A percentile compares a stretch with the other conserved stretches of the same genome.
These are phyloP conservation scores for Pogostemon cablin DNA, from an alignment of 257 asterid species.

Conservation along the genomic window DNA sequence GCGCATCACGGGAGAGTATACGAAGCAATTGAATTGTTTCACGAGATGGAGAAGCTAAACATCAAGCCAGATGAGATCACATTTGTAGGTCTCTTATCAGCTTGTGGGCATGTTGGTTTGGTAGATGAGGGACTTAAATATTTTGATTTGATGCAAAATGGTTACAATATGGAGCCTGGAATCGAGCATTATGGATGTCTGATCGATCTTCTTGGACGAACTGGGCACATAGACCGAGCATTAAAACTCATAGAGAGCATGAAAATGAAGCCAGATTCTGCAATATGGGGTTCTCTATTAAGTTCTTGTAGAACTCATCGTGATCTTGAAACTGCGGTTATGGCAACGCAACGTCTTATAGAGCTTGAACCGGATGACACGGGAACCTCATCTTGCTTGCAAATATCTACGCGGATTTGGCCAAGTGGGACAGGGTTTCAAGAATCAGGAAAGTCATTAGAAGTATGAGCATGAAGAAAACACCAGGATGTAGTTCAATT, in stretches of 20 bases:
- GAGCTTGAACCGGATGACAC: slow-evolving; percentile 75
- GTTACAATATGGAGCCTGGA: slow-evolving; percentile 54
- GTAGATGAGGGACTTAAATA: slow-evolving; percentile 57
- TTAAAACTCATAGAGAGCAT: slow-evolving; percentile 53
- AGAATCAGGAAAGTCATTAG: slow-evolving; percentile 63
- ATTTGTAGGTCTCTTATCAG: slow-evolving; percentile 71
- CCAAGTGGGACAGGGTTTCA: slow-evolving; percentile 78
- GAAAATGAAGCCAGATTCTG: slow-evolving; percentile 69
- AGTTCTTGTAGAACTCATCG: slow-evolving; percentile 69
- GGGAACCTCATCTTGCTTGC: slow-evolving; percentile 67
- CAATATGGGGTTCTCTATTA: slow-evolving; percentile 81
- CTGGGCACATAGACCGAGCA: slow-evolving; percentile 67
- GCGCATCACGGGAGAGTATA: slow-evolving; percentile 80
- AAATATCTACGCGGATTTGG: slow-evolving; percentile 70
- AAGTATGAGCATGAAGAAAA: slow-evolving; percentile 63
- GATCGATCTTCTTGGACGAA: slow-evolving; percentile 70
- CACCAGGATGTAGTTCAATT: slow-evolving; percentile 65
- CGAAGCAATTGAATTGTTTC: slow-evolving; percentile 59
- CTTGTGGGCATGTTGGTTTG: slow-evolving; percentile 79
- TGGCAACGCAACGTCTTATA: slow-evolving; percentile 58
- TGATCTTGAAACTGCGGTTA: slow-evolving; percentile 59
- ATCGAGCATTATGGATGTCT: slow-evolving; percentile 78
- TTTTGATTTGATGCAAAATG: slow-evolving; percentile 59
- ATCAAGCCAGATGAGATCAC: slow-evolving; percentile 78
- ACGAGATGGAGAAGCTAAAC: slow-evolving; percentile 50